Conservation (phyloP, 2,329 filamentous ascomycete genomes). For the Penicillium sp. region DNA sequence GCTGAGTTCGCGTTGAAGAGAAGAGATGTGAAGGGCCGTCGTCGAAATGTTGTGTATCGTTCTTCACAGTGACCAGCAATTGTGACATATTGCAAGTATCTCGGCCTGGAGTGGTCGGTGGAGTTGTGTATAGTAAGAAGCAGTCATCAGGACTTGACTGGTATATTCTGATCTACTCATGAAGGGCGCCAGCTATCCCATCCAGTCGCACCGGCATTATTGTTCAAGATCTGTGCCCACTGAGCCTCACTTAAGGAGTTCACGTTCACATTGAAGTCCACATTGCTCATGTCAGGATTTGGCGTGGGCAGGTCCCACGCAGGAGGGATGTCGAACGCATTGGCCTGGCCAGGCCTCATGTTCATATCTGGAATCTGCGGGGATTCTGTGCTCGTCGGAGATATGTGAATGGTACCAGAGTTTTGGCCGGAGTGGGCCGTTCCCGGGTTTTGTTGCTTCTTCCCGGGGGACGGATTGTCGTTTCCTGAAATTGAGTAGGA, state of each 20-base stretch:
- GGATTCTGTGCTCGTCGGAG: slow-evolving; percentile 15
- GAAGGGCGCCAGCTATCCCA: slow-evolving; percentile 32
- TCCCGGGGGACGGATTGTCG: slow-evolving; percentile 29
- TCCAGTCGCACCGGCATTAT: slow-evolving; percentile 11
- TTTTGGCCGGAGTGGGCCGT: slow-evolving; percentile 8
- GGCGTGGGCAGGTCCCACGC: slow-evolving; percentile 31
- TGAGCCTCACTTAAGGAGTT: slow-evolving; percentile 34
- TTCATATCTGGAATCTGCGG: slow-evolving; percentile 16
- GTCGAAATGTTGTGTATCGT: background rate
- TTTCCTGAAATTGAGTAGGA: slow-evolving; percentile 33
- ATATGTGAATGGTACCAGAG: slow-evolving; percentile 10
- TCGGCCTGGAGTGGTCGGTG: background rate
- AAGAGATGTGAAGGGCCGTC: background rate
- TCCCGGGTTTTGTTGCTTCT: slow-evolving; percentile 22
- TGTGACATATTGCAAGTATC: background rate
- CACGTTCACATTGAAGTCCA: slow-evolving; percentile 24
- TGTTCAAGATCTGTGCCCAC: slow-evolving; percentile 36
- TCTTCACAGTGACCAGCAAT: background rate
- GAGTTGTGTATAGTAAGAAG: background rate
- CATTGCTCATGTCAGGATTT: slow-evolving; percentile 11
- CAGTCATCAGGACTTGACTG: background rate
- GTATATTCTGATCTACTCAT: slow-evolving; percentile 6
- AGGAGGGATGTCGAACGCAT: slow-evolving; percentile 26
- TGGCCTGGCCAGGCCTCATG: slow-evolving; percentile 19
- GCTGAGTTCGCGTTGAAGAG: background rate